Evolutionary conservation across 257 asterid genomes (phyloP).

Genomic region (Solanum chmielewskii): DNA sequence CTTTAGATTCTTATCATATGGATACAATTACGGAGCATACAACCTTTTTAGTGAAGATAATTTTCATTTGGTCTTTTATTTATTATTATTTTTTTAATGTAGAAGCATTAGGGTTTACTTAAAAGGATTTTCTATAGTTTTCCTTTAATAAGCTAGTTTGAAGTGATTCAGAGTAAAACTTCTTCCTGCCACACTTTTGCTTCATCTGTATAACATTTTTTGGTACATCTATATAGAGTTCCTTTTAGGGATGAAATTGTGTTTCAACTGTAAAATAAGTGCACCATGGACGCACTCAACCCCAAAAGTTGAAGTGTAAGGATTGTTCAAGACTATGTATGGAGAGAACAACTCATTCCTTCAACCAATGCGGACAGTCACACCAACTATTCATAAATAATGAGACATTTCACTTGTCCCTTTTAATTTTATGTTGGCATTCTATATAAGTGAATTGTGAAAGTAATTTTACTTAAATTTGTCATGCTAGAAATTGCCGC

Average conservation of each 20-base stretch:
- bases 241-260: not conserved
- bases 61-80: not conserved
- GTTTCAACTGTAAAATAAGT: not conserved
- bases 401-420: not conserved
- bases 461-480: not conserved
- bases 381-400: not conserved
- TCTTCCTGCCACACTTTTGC: not conserved
- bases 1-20: not conserved
- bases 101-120: not conserved
- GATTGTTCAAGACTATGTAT: not conserved
- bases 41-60: not conserved
- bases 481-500: constrained; percentile 51
- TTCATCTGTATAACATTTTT: not conserved
- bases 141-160: not conserved
- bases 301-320: not conserved
- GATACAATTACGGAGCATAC: not conserved
- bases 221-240: not conserved
- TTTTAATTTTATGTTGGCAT: not conserved
- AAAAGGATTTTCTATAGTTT: not conserved
- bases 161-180: not conserved
- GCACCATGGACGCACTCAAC: not conserved
- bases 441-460: not conserved
- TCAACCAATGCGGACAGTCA: not conserved
- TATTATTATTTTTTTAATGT: not conserved
- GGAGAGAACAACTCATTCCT: not conserved